phyloP scores from a whole-genome alignment of 768 basidiomycete genomes.

The Butyriboletus loyo region DNA sequence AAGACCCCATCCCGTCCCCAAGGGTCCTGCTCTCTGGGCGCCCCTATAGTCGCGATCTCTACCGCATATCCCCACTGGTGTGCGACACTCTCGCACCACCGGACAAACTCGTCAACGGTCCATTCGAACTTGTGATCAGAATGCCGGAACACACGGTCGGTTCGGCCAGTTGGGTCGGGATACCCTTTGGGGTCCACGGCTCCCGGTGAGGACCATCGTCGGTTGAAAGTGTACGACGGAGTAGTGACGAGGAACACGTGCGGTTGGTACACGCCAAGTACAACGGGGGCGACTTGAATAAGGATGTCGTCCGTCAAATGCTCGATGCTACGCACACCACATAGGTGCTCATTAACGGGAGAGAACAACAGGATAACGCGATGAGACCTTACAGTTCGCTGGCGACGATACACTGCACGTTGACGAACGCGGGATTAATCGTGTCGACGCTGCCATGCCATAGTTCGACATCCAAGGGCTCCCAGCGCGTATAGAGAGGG shows the following conservation, averaged over 20 bases:
- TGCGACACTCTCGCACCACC: constrained; percentile 58
- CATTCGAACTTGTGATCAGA: constrained; percentile 88
- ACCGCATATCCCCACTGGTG: constrained; percentile 72
- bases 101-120: constrained; percentile 69
- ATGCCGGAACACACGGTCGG: constrained; percentile 74
- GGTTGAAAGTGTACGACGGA: constrained; percentile 82
- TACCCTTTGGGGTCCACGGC: constrained; percentile 46
- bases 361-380: background rate
- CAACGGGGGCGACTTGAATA: constrained; percentile 58
- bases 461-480: constrained; percentile 58
- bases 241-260: constrained; percentile 75
- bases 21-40: constrained; percentile 55
- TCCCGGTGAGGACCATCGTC: constrained; percentile 61
- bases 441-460: constrained; percentile 75
- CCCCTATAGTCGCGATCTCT: constrained; percentile 56
- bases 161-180: constrained; percentile 74
- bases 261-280: constrained; percentile 80
- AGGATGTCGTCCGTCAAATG: constrained; percentile 64
- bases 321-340: constrained; percentile 57
- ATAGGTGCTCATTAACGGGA: constrained; percentile 5
- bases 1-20: constrained; percentile 68
- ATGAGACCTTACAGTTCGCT: constrained; percentile 69
- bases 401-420: constrained; percentile 68
- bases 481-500: constrained; percentile 56
- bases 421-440: constrained; percentile 63